Evolutionary conservation across 1,284 basidiomycete species (phyloP).

Genomic region (Austroboletus niveus): DNA sequence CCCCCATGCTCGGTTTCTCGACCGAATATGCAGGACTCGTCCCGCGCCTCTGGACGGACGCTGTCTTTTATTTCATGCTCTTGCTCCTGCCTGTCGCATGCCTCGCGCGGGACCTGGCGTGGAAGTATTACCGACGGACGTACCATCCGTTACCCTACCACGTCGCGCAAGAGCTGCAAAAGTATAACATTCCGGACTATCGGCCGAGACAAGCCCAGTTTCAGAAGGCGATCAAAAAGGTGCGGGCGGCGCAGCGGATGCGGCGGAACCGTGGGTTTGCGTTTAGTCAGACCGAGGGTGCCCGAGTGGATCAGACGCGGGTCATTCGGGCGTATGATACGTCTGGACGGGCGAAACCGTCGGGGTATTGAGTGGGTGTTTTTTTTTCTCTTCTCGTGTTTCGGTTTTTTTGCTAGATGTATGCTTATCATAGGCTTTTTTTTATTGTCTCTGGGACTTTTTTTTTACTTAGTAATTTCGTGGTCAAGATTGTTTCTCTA

Average conservation of each 20-base stretch:
- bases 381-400: no score
- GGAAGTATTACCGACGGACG: slow-evolving; percentile 96
- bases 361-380: slow-evolving; percentile 53
- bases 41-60: slow-evolving; percentile 82
- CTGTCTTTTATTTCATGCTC: slow-evolving; percentile 88
- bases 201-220: slow-evolving; percentile 98
- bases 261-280: slow-evolving; percentile 92
- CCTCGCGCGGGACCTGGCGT: slow-evolving; percentile 87
- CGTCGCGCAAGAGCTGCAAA: slow-evolving; percentile 95
- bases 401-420: background rate
- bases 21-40: slow-evolving; percentile 89
- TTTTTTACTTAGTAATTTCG: background rate
- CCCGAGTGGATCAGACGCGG: slow-evolving; percentile 68
- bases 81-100: slow-evolving; percentile 88
- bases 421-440: background rate
- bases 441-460: background rate
- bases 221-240: slow-evolving; percentile 98
- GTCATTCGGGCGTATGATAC: slow-evolving; percentile 92
- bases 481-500: background rate
- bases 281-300: slow-evolving; percentile 90
- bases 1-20: slow-evolving; percentile 87
- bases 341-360: slow-evolving; percentile 65
- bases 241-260: slow-evolving; percentile 93
- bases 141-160: slow-evolving; percentile 92
- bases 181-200: slow-evolving; percentile 98